These are phyloP conservation scores for Penicillium vulpinum DNA, from an alignment of 2,329 filamentous ascomycete genomes.

Conservation along the genomic window DNA sequence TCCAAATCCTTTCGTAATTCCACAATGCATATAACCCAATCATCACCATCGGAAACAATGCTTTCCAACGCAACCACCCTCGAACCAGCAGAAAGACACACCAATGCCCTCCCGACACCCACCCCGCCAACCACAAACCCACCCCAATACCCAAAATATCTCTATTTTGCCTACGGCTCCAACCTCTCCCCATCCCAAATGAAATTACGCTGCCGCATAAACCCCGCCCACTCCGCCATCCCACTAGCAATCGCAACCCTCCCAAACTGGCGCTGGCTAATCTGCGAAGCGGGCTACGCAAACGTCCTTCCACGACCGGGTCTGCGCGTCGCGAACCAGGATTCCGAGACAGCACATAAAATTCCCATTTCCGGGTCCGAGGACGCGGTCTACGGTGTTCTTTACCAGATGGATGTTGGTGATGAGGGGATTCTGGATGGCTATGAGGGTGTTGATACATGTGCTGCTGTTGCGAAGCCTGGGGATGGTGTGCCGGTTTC, in stretches of 20 bases:
- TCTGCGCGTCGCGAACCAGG: conserved; percentile 25
- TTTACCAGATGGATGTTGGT: conserved; percentile 42
- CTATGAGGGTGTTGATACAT: conserved; percentile 40
- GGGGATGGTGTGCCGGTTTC: conserved; percentile 9
- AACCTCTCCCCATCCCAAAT: conserved; percentile 47
- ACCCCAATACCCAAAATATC: conserved; percentile 22
- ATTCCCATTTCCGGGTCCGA: conserved; percentile 25
- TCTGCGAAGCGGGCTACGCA: conserved; percentile 44
- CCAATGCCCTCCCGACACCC: conserved; percentile 1
- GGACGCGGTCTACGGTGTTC: conserved; percentile 40
- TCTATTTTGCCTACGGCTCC: conserved; percentile 49
- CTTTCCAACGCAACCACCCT: background rate
- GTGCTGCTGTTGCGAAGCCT: conserved; percentile 10
- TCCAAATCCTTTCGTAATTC: background rate
- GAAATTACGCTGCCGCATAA: conserved; percentile 36
- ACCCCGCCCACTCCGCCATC: conserved; percentile 32
- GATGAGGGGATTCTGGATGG: conserved; percentile 42
- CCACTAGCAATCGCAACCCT: conserved; percentile 43
- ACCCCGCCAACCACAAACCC: conserved; percentile 20
- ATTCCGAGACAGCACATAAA: conserved; percentile 11
- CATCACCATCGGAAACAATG: background rate
- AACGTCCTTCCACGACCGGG: conserved; percentile 38
- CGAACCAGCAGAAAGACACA: conserved; percentile 6
- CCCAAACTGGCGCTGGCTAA: conserved; percentile 43
- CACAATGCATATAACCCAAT: background rate